Conservation (phyloP, 306 rosid genomes). For the Oxytropis ochrocephala region DNA sequence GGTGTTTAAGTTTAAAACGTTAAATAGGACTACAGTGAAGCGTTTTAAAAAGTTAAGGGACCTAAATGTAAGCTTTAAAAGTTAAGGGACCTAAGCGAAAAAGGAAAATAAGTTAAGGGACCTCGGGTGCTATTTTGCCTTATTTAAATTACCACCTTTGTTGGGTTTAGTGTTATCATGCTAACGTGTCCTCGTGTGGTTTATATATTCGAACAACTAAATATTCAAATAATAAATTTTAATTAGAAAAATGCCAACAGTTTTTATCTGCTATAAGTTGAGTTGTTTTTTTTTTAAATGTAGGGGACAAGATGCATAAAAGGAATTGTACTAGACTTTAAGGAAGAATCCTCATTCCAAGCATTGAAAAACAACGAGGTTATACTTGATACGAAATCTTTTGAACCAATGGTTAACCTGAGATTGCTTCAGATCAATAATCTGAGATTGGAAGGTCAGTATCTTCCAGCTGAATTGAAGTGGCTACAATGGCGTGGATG, state of each 20-base stretch:
- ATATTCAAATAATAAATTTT: too few species aligned
- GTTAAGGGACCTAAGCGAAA: too few species aligned
- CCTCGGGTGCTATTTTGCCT: too few species aligned
- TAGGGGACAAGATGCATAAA: conserved; percentile 35
- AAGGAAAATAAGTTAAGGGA: too few species aligned
- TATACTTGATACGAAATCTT: conserved; percentile 24
- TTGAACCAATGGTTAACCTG: conserved; percentile 39
- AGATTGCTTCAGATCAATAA: conserved; percentile 54
- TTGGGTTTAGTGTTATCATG: neutral
- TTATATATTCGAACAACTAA: too few species aligned
- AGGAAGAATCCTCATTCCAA: conserved; percentile 3
- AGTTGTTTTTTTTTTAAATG: conserved; percentile 1
- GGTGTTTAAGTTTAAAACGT: too few species aligned
- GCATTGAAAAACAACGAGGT: conserved; percentile 22
- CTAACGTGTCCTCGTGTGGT: neutral
- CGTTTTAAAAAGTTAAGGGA: too few species aligned
- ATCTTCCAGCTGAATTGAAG: conserved; percentile 47
- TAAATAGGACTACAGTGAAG: too few species aligned
- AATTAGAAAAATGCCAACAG: neutral
- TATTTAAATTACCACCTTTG: neutral
- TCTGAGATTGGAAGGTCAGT: conserved; percentile 39
- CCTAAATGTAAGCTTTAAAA: too few species aligned
- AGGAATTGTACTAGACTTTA: conserved; percentile 50
- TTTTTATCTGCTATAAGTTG: neutral
- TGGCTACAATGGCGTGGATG: conserved; percentile 73